These are phyloP conservation scores for Fusarium sterilihyphosum DNA, from an alignment of 2,329 filamentous ascomycete genomes.

Conservation along the genomic window DNA sequence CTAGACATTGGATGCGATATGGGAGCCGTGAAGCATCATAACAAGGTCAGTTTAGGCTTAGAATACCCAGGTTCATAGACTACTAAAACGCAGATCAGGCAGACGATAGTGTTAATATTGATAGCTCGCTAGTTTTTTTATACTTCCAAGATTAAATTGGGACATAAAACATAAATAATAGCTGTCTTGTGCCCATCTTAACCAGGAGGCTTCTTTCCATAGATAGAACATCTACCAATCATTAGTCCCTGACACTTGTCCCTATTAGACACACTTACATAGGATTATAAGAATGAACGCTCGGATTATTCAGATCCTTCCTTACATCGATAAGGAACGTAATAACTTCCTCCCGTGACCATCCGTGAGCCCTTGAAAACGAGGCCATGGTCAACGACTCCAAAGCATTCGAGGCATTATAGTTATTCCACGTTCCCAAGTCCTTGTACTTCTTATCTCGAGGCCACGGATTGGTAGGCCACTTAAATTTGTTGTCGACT, in stretches of 20 bases:
- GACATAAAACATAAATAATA: too few species aligned
- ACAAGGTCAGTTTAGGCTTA: fast-evolving
- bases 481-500: neutral
- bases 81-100: fast-evolving
- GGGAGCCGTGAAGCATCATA: too few species aligned
- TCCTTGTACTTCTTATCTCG: slow-evolving; percentile 21
- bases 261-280: neutral
- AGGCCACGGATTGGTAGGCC: slow-evolving; percentile 21
- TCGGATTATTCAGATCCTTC: slow-evolving; percentile 15
- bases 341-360: slow-evolving; percentile 11
- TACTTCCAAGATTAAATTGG: too few species aligned
- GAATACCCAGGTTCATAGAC: fast-evolving
- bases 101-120: fast-evolving
- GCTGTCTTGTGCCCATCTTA: fast-evolving
- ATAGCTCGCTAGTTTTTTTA: neutral
- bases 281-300: slow-evolving; percentile 24
- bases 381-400: slow-evolving; percentile 16
- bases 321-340: slow-evolving; percentile 14
- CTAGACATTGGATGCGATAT: fast-evolving
- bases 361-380: slow-evolving; percentile 14
- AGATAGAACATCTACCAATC: neutral
- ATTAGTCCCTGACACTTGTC: fast-evolving
- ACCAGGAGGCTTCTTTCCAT: neutral
- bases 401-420: neutral
- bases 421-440: slow-evolving; percentile 11